Evolutionary conservation across 345 rosid species (phyloP).

Genomic region (Populus nigra): DNA sequence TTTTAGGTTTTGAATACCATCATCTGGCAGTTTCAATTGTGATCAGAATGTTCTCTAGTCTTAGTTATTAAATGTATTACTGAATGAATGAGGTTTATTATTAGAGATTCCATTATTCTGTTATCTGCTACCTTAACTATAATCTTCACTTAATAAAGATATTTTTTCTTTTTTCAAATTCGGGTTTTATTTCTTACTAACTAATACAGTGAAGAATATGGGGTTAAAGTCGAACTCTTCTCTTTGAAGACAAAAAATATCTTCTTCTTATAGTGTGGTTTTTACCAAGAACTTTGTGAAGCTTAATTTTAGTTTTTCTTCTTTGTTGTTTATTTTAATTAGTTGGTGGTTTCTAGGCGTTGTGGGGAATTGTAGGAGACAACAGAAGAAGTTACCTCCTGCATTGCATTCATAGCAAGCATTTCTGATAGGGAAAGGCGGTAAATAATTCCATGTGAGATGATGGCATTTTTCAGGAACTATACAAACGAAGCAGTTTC

Average conservation of each 20-base stretch:
- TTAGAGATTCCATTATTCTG: neutral
- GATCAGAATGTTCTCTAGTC: neutral
- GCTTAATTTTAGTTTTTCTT: neutral
- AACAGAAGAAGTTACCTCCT: constrained; percentile 8
- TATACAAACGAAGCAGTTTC: constrained; percentile 58
- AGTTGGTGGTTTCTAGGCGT: constrained; percentile 18
- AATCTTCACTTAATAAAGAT: neutral
- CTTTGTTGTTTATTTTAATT: neutral
- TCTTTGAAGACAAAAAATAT: neutral
- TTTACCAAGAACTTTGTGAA: neutral
- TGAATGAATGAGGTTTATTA: neutral
- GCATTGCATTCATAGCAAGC: neutral
- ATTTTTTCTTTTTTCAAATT: neutral
- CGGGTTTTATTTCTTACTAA: neutral
- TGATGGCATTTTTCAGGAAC: constrained; percentile 86
- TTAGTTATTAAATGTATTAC: neutral
- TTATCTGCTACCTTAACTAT: neutral
- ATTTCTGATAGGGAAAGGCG: constrained; percentile 3
- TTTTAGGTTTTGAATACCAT: neutral
- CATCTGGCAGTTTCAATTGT: neutral
- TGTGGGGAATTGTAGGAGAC: constrained; percentile 14
- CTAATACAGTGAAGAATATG: neutral
- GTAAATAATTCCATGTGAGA: constrained; percentile 45
- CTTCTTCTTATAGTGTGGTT: neutral
- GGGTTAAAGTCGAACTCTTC: neutral